A percentile compares a stretch with the other conserved stretches of the same genome.
phyloP scores from a whole-genome alignment of 2,329 filamentous ascomycete species.

The Xylaria sp. region DNA sequence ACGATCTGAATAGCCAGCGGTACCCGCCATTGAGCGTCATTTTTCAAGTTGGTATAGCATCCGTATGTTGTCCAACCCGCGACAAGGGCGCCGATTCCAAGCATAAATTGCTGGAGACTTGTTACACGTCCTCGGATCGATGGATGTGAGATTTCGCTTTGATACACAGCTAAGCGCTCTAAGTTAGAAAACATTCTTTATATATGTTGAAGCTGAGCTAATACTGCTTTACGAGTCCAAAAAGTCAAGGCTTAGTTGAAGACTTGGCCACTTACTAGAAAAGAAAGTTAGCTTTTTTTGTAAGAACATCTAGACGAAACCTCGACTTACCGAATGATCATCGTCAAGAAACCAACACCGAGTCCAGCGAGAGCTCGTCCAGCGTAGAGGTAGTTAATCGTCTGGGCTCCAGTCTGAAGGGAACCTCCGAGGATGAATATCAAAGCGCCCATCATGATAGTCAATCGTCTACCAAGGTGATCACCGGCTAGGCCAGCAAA shows the following conservation, averaged over 20 bases:
- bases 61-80: constrained; percentile 81
- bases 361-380: constrained; percentile 76
- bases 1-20: constrained; percentile 76
- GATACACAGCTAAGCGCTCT: constrained; percentile 66
- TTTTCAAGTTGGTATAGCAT: constrained; percentile 47
- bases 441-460: constrained; percentile 76
- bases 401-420: constrained; percentile 75
- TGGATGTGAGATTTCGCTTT: constrained; percentile 82
- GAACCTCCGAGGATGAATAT: constrained; percentile 78
- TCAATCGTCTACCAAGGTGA: constrained; percentile 68
- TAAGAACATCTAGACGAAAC: neutral
- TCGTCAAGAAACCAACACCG: constrained; percentile 60
- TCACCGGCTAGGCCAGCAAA: constrained; percentile 69
- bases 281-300: constrained; percentile 17
- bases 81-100: constrained; percentile 77
- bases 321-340: constrained; percentile 53
- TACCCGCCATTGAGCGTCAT: constrained; percentile 60
- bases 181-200: constrained; percentile 19
- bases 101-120: constrained; percentile 82
- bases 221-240: neutral
- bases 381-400: constrained; percentile 70
- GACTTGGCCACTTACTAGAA: constrained; percentile 21
- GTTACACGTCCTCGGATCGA: constrained; percentile 80
- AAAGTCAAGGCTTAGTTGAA: neutral
- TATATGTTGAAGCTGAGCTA: neutral